These are phyloP conservation scores for Xylaria multiplex DNA, from an alignment of 2,329 filamentous ascomycete genomes.

Conservation along the genomic window DNA sequence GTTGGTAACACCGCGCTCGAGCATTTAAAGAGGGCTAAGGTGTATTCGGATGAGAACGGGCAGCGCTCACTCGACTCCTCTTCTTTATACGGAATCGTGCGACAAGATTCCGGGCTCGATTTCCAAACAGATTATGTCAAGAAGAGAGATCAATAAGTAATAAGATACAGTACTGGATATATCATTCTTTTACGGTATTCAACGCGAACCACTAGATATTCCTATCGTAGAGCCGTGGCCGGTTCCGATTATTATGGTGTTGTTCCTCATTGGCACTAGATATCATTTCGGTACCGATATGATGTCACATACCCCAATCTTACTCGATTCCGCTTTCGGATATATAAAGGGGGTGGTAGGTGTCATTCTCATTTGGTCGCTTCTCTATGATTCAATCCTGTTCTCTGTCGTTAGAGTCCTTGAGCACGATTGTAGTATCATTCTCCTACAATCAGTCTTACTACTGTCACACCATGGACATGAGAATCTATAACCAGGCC, in stretches of 20 bases:
- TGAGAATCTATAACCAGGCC: constrained; percentile 27
- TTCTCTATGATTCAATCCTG: neutral
- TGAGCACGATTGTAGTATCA: neutral
- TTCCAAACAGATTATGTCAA: constrained; percentile 35
- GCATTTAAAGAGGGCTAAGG: constrained; percentile 56
- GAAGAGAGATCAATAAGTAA: constrained; percentile 27
- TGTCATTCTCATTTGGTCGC: neutral
- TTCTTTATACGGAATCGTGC: constrained; percentile 60
- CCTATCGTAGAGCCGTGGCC: neutral
- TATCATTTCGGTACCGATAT: constrained; percentile 11
- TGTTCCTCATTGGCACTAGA: neutral
- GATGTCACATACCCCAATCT: constrained; percentile 14
- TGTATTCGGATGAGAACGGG: constrained; percentile 49
- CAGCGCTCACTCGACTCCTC: constrained; percentile 58
- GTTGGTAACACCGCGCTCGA: constrained; percentile 56
- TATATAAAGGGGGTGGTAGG: neutral
- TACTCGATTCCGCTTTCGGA: neutral
- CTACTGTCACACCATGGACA: constrained; percentile 25
- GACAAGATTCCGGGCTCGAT: constrained; percentile 36
- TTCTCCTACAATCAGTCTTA: neutral
- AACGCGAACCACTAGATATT: neutral
- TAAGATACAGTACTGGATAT: neutral
- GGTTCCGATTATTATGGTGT: neutral
- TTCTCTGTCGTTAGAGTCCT: neutral
- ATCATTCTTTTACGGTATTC: neutral